phyloP scores from a whole-genome alignment of 2,329 filamentous ascomycete species.

The Macroventuria anomochaeta region DNA sequence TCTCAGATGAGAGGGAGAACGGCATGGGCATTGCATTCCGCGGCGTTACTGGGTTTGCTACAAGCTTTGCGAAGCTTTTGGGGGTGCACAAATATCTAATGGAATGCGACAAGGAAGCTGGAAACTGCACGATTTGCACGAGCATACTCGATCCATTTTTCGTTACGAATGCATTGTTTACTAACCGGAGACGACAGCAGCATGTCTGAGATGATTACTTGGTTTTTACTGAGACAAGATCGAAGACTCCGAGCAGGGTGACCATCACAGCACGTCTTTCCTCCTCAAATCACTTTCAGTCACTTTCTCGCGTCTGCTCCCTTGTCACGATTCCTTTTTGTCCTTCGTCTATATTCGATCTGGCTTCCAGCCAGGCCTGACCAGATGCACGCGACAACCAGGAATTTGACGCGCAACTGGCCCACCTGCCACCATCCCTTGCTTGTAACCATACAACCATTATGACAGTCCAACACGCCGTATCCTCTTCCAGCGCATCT shows the following conservation, averaged over 20 bases:
- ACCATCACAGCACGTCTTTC: background rate
- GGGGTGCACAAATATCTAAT: constrained; percentile 22
- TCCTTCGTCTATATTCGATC: constrained; percentile 7
- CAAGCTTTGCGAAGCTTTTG: constrained; percentile 33
- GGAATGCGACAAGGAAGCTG: constrained; percentile 21
- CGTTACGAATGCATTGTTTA: background rate
- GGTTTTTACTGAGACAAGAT: background rate
- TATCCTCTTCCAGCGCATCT: constrained; percentile 1
- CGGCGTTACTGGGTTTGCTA: constrained; percentile 19
- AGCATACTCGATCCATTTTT: constrained; percentile 13
- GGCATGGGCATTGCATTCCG: constrained; percentile 15
- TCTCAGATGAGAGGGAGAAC: constrained; percentile 8
- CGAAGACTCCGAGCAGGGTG: background rate
- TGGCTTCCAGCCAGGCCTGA: constrained; percentile 1
- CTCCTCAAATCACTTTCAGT: background rate
- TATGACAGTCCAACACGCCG: constrained; percentile 5
- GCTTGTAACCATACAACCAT: constrained; percentile 22
- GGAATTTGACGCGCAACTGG: constrained; percentile 39
- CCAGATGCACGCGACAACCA: constrained; percentile 19
- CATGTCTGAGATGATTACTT: background rate
- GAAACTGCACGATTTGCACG: constrained; percentile 7
- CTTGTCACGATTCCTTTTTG: constrained; percentile 3
- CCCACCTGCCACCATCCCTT: constrained; percentile 27
- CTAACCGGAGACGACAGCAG: background rate
- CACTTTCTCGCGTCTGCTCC: background rate